Evolutionary conservation across 2,329 filamentous ascomycete genomes (phyloP).

Genomic region (Colletotrichum sp.): DNA sequence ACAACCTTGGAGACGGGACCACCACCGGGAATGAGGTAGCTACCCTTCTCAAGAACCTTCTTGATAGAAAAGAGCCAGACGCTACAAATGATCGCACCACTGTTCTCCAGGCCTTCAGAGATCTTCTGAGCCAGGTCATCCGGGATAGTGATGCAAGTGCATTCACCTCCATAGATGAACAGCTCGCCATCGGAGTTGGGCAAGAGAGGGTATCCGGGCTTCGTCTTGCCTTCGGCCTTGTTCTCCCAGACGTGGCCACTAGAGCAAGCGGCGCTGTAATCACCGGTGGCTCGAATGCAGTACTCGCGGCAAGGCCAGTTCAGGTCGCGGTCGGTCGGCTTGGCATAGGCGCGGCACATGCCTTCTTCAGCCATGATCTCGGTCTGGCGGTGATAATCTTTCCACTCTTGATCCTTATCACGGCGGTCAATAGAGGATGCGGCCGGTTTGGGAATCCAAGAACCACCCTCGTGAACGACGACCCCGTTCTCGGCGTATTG

Average conservation of each 20-base stretch:
- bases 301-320: neutral
- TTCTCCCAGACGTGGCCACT: neutral
- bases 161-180: neutral
- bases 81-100: neutral
- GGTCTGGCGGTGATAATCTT: neutral
- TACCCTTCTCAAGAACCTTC: neutral
- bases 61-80: neutral
- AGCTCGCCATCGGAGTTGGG: neutral
- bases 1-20: neutral
- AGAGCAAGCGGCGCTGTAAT: neutral
- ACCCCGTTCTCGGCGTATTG: neutral
- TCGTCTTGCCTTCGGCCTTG: neutral
- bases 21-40: neutral
- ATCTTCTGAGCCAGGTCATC: neutral
- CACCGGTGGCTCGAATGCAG: neutral
- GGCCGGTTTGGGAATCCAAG: conserved; percentile 1
- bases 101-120: neutral
- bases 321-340: neutral
- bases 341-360: neutral
- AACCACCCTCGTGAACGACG: neutral
- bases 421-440: neutral
- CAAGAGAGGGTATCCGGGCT: neutral
- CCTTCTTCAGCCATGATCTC: neutral
- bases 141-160: neutral
- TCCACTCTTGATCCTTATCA: neutral